Evolutionary conservation across 1,284 basidiomycete genomes (phyloP).

Genomic region (Coniophora puteana): DNA sequence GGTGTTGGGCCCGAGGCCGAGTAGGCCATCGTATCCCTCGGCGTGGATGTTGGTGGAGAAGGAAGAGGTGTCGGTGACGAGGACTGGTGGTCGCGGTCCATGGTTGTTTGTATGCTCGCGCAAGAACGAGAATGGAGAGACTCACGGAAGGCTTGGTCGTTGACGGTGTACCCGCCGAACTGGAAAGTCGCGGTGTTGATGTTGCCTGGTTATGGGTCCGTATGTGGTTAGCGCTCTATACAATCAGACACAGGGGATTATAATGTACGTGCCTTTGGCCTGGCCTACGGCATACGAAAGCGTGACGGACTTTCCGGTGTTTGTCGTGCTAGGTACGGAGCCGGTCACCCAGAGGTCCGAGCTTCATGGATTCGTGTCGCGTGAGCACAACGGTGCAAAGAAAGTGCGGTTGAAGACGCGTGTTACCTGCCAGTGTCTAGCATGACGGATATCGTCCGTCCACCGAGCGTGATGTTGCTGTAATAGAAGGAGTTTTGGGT

Average conservation of each 20-base stretch:
- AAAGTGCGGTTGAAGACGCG: constrained; percentile 1
- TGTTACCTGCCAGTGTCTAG: constrained; percentile 60
- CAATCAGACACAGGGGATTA: neutral
- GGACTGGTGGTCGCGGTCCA: too few species aligned
- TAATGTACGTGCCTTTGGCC: constrained; percentile 46
- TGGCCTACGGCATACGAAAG: constrained; percentile 67
- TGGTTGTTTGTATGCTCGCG: constrained; percentile 4
- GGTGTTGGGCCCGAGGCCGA: constrained; percentile 72
- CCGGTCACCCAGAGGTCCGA: constrained; percentile 32
- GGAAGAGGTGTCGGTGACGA: constrained; percentile 59
- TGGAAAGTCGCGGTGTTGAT: constrained; percentile 52
- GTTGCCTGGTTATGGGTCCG: constrained; percentile 41
- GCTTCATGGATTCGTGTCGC: constrained; percentile 9
- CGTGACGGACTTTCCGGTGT: constrained; percentile 53
- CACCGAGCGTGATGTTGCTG: constrained; percentile 54
- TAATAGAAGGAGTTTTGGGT: constrained; percentile 61
- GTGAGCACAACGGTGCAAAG: constrained; percentile 6
- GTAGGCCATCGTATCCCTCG: constrained; percentile 66
- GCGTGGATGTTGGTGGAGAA: constrained; percentile 59
- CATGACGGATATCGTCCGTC: constrained; percentile 44
- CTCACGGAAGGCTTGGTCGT: constrained; percentile 69
- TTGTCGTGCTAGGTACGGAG: constrained; percentile 33
- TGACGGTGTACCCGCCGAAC: constrained; percentile 54
- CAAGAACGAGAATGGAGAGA: constrained; percentile 13
- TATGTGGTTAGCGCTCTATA: neutral